Conservation (phyloP, 1,284 basidiomycete species). For the Trametes hirsuta region DNA sequence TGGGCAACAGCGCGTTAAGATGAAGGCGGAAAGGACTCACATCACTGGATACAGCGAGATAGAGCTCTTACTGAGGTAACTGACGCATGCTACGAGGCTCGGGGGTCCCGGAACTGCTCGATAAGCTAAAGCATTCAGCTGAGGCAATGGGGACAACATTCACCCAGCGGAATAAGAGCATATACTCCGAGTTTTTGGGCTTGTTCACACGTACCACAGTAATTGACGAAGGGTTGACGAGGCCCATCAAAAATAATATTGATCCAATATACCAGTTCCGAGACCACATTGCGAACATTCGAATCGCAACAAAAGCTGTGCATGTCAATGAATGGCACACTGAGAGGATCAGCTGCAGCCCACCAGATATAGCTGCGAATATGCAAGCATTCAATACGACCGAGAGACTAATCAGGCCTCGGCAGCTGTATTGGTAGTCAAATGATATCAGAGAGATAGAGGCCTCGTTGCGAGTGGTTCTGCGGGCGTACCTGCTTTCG, state of each 20-base stretch:
- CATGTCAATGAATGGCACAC: not conserved
- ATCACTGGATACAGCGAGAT: not conserved
- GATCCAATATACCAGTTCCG: not conserved
- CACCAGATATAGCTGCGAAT: not conserved
- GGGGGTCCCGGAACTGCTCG: not conserved
- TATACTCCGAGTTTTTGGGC: not conserved
- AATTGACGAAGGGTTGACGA: not conserved
- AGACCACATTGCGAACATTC: not conserved
- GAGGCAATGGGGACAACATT: not conserved
- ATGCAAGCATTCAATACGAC: not conserved
- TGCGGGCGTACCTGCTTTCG: not conserved
- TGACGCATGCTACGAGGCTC: not conserved
- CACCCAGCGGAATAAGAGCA: not conserved
- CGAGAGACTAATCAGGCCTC: no score
- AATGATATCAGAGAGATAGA: not conserved
- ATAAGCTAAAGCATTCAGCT: not conserved
- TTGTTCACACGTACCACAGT: not conserved
- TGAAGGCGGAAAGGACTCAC: not conserved
- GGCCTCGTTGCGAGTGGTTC: not conserved
- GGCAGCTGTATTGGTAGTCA: not conserved
- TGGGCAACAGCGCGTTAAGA: no score
- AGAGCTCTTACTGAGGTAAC: not conserved
- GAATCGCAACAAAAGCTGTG: not conserved
- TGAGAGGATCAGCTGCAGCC: not conserved
- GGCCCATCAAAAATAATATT: not conserved